Evolutionary conservation across 169 alveolate genomes (phyloP).

Genomic region (Plasmodium billcollinsi): DNA sequence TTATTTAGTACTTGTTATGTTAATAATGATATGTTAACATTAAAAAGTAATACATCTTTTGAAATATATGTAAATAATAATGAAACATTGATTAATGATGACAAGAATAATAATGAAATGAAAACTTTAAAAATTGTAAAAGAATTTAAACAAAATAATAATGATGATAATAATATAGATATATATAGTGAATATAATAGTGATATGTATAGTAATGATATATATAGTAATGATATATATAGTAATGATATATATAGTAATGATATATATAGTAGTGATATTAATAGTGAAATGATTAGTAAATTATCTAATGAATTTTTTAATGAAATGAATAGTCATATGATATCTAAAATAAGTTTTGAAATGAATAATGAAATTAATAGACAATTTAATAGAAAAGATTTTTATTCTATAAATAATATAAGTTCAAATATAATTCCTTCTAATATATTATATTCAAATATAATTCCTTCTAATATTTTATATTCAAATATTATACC

Average conservation of each 20-base stretch:
- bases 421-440: no score
- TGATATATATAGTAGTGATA: no score
- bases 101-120: not conserved
- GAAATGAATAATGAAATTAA: not conserved
- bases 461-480: no score
- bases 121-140: not conserved
- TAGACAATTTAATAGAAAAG: no score
- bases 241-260: no score
- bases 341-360: not conserved
- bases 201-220: no score
- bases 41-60: not conserved
- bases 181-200: no score
- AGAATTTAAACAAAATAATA: not conserved
- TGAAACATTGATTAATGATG: not conserved
- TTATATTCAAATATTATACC: no score
- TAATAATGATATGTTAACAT: conserved; percentile 4
- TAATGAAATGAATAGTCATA: not conserved
- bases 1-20: conserved; percentile 1
- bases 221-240: no score
- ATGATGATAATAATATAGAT: not conserved
- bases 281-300: not conserved
- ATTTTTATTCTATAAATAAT: no score
- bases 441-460: no score
- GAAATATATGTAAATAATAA: not conserved
- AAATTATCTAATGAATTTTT: no score